These are phyloP conservation scores for Capronia americana DNA, from an alignment of 2,329 filamentous ascomycete genomes.

Conservation along the genomic window DNA sequence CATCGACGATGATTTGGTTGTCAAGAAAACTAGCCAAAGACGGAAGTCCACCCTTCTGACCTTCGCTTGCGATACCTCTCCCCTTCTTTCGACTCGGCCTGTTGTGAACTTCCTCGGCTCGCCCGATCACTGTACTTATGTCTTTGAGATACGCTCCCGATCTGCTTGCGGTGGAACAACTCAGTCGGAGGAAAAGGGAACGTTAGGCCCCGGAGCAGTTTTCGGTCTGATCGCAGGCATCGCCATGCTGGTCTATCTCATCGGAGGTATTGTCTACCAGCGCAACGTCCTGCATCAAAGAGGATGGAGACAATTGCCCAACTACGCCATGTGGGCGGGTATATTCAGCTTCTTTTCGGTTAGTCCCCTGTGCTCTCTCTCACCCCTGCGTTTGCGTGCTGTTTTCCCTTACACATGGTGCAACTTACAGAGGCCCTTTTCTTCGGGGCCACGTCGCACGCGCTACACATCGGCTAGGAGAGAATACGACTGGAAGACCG, in stretches of 20 bases:
- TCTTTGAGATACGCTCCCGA: slow-evolving; percentile 88
- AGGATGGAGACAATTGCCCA: slow-evolving; percentile 93
- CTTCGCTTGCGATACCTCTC: slow-evolving; percentile 82
- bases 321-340: slow-evolving; percentile 90
- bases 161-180: slow-evolving; percentile 78
- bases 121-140: slow-evolving; percentile 90
- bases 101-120: slow-evolving; percentile 82
- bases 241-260: slow-evolving; percentile 83
- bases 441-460: slow-evolving; percentile 20
- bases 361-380: slow-evolving; percentile 39
- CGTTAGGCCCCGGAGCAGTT: slow-evolving; percentile 73
- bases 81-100: slow-evolving; percentile 60
- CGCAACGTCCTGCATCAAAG: slow-evolving; percentile 91
- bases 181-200: slow-evolving; percentile 56
- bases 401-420: slow-evolving; percentile 34
- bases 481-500: slow-evolving; percentile 30
- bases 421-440: slow-evolving; percentile 29
- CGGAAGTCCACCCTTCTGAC: slow-evolving; percentile 87
- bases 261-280: slow-evolving; percentile 95
- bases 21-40: slow-evolving; percentile 41
- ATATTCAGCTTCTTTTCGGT: slow-evolving; percentile 85
- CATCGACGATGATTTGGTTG: slow-evolving; percentile 27
- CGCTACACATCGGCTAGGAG: slow-evolving; percentile 18
- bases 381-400: slow-evolving; percentile 13
- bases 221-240: slow-evolving; percentile 85